These are phyloP conservation scores for Euptelea pleiosperma DNA, from an alignment of 164 flowering plant genomes.

Conservation along the genomic window DNA sequence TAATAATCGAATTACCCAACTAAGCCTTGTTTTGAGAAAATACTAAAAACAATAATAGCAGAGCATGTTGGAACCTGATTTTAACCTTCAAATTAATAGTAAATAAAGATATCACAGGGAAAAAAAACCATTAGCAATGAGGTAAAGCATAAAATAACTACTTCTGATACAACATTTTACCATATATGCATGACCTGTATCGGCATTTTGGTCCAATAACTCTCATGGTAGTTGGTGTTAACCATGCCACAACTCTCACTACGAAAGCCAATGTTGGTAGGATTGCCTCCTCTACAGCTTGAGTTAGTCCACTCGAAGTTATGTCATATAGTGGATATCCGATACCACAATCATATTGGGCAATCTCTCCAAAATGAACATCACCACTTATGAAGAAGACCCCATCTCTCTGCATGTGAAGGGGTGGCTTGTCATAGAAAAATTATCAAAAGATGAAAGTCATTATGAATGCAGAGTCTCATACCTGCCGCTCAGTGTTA, in stretches of 20 bases:
- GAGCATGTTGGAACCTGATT: not conserved
- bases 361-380: slow-evolving; percentile 80
- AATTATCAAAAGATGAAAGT: not conserved
- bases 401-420: slow-evolving; percentile 52
- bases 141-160: not conserved
- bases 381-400: slow-evolving; percentile 78
- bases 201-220: slow-evolving; percentile 47
- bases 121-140: not conserved
- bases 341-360: slow-evolving; percentile 59
- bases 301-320: slow-evolving; percentile 78
- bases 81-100: not conserved
- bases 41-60: not conserved
- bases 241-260: slow-evolving; percentile 55
- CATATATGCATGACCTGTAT: slow-evolving; percentile 63
- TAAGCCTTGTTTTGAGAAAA: not conserved
- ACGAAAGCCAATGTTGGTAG: slow-evolving; percentile 41
- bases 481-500: too few relatives aligned
- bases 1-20: not conserved
- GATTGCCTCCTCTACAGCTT: slow-evolving; percentile 63
- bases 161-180: slow-evolving; percentile 26
- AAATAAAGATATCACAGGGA: not conserved
- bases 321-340: slow-evolving; percentile 68
- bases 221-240: slow-evolving; percentile 63
- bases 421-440: slow-evolving; percentile 1
- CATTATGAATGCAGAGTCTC: not conserved